These are phyloP conservation scores for Triangularia setosa DNA, from an alignment of 2,329 filamentous ascomycete genomes.

Conservation along the genomic window DNA sequence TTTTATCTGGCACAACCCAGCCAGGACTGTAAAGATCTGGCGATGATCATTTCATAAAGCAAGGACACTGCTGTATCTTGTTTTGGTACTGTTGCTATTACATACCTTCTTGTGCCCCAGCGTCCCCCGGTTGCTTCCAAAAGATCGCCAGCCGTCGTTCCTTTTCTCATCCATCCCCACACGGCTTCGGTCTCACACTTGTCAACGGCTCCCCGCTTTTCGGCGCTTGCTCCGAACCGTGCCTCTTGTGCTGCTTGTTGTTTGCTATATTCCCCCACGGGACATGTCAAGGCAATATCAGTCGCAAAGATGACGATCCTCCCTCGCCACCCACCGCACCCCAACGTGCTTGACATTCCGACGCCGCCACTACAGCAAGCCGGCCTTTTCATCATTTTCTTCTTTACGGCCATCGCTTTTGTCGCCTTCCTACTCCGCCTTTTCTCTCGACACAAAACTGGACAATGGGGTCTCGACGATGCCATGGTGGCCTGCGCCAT, in stretches of 20 bases:
- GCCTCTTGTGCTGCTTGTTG: not conserved
- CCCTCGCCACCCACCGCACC: conserved; percentile 13
- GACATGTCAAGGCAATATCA: not conserved
- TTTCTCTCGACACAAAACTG: conserved; percentile 20
- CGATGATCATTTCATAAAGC: not conserved
- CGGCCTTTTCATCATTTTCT: conserved; percentile 25
- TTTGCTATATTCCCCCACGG: not conserved
- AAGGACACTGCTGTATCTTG: not conserved
- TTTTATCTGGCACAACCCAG: not conserved
- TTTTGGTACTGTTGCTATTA: not conserved
- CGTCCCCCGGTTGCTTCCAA: not conserved
- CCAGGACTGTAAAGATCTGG: not conserved
- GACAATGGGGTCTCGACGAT: conserved; percentile 27
- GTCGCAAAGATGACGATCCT: conserved; percentile 1
- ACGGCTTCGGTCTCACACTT: not conserved
- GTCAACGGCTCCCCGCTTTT: not conserved
- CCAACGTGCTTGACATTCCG: conserved; percentile 14
- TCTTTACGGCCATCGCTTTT: conserved; percentile 27
- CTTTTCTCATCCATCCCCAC: not conserved
- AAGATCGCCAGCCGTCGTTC: not conserved
- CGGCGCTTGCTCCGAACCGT: not conserved
- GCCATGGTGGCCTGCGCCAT: conserved; percentile 26
- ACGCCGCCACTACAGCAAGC: conserved; percentile 17
- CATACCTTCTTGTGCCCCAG: not conserved
- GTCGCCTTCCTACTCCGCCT: conserved; percentile 20